Conservation (phyloP, 1,284 basidiomycete genomes). For the Malassezia japonica region DNA sequence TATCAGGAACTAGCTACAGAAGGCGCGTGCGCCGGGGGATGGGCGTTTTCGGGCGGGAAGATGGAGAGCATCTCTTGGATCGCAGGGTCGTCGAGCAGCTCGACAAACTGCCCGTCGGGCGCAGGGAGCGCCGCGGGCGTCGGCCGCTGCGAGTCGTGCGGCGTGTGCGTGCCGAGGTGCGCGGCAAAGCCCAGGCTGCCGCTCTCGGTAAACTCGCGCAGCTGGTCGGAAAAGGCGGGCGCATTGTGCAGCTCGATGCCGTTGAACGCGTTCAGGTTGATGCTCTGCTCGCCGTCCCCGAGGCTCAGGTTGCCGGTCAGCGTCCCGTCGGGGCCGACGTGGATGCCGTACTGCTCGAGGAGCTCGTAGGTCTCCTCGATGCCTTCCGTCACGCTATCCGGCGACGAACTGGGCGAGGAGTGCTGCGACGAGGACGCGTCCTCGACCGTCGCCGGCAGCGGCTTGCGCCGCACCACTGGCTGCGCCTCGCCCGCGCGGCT, state of each 20-base stretch:
- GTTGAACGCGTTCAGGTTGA: conserved; percentile 29
- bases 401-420: conserved; percentile 18
- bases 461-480: conserved; percentile 15
- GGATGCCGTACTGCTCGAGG: too few relatives aligned
- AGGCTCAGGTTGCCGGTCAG: conserved; percentile 1
- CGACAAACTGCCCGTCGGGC: background rate
- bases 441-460: conserved; percentile 42
- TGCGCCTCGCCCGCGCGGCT: too few relatives aligned
- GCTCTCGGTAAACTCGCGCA: conserved; percentile 25
- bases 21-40: background rate
- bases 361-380: conserved; percentile 45
- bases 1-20: too few relatives aligned
- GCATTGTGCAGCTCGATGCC: conserved; percentile 32
- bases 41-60: too few relatives aligned
- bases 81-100: conserved; percentile 14
- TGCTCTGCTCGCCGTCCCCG: conserved; percentile 5
- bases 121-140: background rate
- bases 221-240: conserved; percentile 26
- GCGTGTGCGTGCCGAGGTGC: conserved; percentile 18
- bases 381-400: conserved; percentile 30
- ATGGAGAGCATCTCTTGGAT: conserved; percentile 13
- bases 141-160: conserved; percentile 9
- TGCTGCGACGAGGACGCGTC: conserved; percentile 30
- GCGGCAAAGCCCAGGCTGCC: conserved; percentile 35
- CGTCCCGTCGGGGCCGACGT: too few relatives aligned